Evolutionary conservation across 345 rosid genomes (phyloP).

Genomic region (Lepidium aucheri): DNA sequence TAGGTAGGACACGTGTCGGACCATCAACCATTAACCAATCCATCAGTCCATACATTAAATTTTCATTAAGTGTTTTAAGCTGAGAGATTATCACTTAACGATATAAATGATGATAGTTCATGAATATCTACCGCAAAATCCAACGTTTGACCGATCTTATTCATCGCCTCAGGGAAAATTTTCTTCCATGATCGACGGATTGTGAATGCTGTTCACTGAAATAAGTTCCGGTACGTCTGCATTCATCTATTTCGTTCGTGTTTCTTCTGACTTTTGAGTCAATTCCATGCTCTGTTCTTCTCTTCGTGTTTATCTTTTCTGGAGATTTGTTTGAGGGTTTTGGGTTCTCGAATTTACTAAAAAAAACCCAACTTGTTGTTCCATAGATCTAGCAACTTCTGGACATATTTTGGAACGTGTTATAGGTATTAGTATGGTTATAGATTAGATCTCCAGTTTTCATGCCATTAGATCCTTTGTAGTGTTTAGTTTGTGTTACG

Average conservation of each 20-base stretch:
- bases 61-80: slow-evolving; percentile 7
- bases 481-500: neutral
- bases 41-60: neutral
- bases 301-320: neutral
- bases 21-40: neutral
- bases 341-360: neutral
- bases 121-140: slow-evolving; percentile 7
- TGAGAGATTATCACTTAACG: neutral
- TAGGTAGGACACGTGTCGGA: neutral
- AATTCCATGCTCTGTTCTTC: neutral
- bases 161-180: neutral
- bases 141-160: neutral
- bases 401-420: slow-evolving; percentile 5
- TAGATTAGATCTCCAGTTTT: neutral
- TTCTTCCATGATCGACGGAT: slow-evolving; percentile 8
- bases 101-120: slow-evolving; percentile 9
- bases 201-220: slow-evolving; percentile 26
- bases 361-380: neutral
- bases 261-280: neutral
- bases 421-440: neutral
- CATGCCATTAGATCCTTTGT: neutral
- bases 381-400: neutral
- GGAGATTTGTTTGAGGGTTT: neutral
- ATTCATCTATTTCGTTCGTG: neutral
- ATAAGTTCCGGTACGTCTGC: slow-evolving; percentile 12